Evolutionary conservation across 1,284 basidiomycete genomes (phyloP).

Genomic region (Ceratobasidium sp.): DNA sequence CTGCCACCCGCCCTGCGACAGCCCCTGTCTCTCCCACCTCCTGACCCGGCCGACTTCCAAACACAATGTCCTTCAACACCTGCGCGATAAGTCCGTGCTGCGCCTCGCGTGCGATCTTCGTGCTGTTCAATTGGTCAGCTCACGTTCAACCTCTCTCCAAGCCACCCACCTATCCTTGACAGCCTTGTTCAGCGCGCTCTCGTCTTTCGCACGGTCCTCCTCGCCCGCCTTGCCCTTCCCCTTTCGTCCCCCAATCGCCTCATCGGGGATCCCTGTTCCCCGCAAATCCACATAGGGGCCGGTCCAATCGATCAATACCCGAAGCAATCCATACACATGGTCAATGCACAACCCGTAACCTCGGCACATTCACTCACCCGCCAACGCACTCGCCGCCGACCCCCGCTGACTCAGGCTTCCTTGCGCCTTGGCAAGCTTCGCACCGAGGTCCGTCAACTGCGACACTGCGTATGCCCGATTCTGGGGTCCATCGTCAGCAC

Average conservation of each 20-base stretch:
- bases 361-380: conserved; percentile 21
- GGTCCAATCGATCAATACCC: not conserved
- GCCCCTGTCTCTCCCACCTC: conserved; percentile 17
- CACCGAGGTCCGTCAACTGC: conserved; percentile 87
- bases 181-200: conserved; percentile 79
- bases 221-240: conserved; percentile 58
- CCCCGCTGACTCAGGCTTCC: conserved; percentile 50
- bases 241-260: conserved; percentile 30
- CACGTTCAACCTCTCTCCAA: conserved; percentile 17
- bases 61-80: conserved; percentile 87
- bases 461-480: conserved; percentile 92
- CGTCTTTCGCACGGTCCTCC: conserved; percentile 80
- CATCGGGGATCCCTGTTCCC: conserved; percentile 49
- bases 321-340: no score
- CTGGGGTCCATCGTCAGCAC: conserved; percentile 58
- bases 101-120: conserved; percentile 85
- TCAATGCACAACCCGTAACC: not conserved
- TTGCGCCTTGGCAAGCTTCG: conserved; percentile 81
- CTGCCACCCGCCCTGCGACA: conserved; percentile 21
- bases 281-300: not conserved
- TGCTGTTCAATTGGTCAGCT: conserved; percentile 59
- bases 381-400: conserved; percentile 38
- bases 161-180: conserved; percentile 80
- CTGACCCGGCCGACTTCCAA: conserved; percentile 52
- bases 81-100: conserved; percentile 92